Conservation (phyloP, 176 grass and related monocot species). For the Melocanna baccifera region DNA sequence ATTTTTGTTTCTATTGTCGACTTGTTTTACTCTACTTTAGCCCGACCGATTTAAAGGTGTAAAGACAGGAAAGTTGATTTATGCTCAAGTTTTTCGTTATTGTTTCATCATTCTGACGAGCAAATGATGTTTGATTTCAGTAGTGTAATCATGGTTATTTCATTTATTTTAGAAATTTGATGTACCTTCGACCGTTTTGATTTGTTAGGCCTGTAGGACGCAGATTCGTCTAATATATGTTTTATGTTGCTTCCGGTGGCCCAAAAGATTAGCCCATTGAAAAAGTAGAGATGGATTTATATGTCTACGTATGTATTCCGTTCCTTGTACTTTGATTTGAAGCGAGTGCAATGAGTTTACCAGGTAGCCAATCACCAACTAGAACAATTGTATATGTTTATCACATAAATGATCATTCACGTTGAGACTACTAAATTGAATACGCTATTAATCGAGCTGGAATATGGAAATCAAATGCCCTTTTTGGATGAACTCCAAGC, state of each 20-base stretch:
- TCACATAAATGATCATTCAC: neutral
- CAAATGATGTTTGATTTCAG: neutral
- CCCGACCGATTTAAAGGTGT: neutral
- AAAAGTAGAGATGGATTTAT: neutral
- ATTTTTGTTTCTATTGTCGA: neutral
- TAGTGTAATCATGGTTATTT: neutral
- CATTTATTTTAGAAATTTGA: neutral
- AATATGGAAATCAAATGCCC: neutral
- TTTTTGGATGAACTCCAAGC: neutral
- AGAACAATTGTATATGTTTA: neutral
- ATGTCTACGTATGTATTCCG: neutral
- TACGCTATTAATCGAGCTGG: neutral
- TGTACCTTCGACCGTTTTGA: neutral
- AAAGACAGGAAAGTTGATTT: neutral
- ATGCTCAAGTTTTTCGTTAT: neutral
- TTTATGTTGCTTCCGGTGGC: neutral
- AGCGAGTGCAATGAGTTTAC: neutral
- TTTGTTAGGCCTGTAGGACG: neutral
- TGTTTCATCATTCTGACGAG: neutral
- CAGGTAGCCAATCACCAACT: neutral
- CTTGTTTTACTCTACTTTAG: neutral
- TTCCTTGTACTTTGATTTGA: neutral
- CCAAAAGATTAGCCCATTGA: neutral
- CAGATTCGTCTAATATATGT: neutral
- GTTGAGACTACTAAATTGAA: neutral